Percentiles rank a stretch among this genome's conserved stretches.
phyloP scores from a whole-genome alignment of 164 flowering plant genomes.

The Paratinospora sagittata region DNA sequence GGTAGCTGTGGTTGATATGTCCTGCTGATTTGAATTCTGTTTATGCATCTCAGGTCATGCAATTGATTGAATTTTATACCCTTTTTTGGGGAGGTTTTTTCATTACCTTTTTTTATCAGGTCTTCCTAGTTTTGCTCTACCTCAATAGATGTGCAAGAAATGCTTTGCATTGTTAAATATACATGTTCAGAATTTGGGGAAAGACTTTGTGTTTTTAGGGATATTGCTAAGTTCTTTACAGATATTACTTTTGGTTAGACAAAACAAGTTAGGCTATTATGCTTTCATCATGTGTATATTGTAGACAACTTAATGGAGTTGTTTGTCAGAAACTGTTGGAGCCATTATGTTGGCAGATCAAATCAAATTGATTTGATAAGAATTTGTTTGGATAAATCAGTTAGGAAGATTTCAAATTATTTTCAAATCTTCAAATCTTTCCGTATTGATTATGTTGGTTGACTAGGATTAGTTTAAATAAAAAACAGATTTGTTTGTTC shows the following conservation, averaged over 20 bases:
- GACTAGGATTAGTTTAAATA: too few relatives aligned
- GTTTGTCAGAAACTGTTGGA: too few relatives aligned
- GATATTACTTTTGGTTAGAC: neutral
- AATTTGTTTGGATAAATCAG: too few relatives aligned
- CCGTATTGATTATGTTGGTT: too few relatives aligned
- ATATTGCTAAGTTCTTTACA: neutral
- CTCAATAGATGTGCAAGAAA: neutral
- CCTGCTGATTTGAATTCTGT: neutral
- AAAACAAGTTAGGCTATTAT: neutral
- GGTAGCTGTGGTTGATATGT: neutral
- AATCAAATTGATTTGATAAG: too few relatives aligned
- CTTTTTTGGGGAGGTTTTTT: neutral
- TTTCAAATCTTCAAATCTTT: too few relatives aligned
- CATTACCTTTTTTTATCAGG: neutral
- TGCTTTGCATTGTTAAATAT: neutral
- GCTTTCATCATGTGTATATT: neutral
- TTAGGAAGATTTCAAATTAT: too few relatives aligned
- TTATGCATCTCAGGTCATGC: neutral
- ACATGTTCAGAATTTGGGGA: neutral
- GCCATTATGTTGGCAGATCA: too few relatives aligned
- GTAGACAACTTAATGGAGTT: neutral
- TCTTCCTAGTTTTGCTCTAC: neutral
- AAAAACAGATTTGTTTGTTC: too few relatives aligned
- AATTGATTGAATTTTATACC: neutral
- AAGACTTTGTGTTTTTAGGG: too few relatives aligned